Percentiles rank a stretch among this genome's conserved stretches.
These are phyloP conservation scores for Sporothrix pallida DNA, from an alignment of 2,329 filamentous ascomycete genomes.

Conservation along the genomic window DNA sequence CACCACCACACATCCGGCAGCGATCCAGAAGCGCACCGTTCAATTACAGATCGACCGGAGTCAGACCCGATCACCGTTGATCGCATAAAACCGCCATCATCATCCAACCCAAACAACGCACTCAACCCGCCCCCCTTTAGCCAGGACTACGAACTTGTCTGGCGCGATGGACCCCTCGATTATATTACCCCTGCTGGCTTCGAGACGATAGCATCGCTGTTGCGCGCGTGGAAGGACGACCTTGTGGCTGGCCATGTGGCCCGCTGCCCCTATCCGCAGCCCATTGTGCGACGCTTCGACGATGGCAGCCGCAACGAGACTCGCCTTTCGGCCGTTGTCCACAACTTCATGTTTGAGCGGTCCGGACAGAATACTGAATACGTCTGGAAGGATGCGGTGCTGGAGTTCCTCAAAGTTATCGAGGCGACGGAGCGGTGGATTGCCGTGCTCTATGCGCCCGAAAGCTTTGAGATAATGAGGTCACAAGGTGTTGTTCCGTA, in stretches of 20 bases:
- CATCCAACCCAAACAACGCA: background rate
- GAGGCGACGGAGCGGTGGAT: slow-evolving; percentile 35
- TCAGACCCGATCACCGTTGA: slow-evolving; percentile 34
- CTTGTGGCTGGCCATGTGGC: slow-evolving; percentile 38
- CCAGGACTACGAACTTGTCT: slow-evolving; percentile 39
- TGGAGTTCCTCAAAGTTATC: slow-evolving; percentile 35
- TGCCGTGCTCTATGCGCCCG: slow-evolving; percentile 34
- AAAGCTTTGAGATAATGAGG: slow-evolving; percentile 33
- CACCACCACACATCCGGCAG: slow-evolving; percentile 8
- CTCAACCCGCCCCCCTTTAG: background rate
- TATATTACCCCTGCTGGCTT: slow-evolving; percentile 40
- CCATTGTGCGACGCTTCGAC: slow-evolving; percentile 31
- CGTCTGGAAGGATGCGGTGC: slow-evolving; percentile 35
- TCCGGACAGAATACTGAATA: slow-evolving; percentile 36
- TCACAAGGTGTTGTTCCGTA: slow-evolving; percentile 24
- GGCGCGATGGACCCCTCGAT: slow-evolving; percentile 39
- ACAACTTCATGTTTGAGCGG: slow-evolving; percentile 42
- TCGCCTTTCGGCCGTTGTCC: slow-evolving; percentile 40
- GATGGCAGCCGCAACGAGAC: slow-evolving; percentile 30
- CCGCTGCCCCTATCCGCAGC: slow-evolving; percentile 33
- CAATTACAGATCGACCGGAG: background rate
- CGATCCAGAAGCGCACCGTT: background rate
- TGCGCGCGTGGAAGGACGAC: slow-evolving; percentile 36
- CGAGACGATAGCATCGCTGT: slow-evolving; percentile 35
- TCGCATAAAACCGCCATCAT: slow-evolving; percentile 32